Evolutionary conservation across 352 stramenopile species (phyloP).

Genomic region (Phytophthora citrophthora): DNA sequence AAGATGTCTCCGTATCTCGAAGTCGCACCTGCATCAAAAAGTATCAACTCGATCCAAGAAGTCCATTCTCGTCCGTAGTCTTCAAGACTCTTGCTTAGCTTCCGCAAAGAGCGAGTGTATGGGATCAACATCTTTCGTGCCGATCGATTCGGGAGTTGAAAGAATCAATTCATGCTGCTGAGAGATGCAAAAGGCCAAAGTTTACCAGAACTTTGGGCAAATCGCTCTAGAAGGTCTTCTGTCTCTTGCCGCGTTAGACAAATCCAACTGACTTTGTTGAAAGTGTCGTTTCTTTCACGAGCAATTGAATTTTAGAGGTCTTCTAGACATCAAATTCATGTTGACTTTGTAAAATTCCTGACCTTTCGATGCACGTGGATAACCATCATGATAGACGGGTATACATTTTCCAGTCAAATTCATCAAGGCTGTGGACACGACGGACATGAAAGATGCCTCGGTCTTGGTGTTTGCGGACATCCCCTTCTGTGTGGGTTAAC

Average conservation of each 20-base stretch:
- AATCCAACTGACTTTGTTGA: constrained; percentile 13
- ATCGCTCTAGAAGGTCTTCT: constrained; percentile 18
- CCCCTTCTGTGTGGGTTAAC: constrained; percentile 8
- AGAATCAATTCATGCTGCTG: constrained; percentile 1
- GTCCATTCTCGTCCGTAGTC: not conserved
- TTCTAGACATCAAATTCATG: not conserved
- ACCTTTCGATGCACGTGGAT: constrained; percentile 4
- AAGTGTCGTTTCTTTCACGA: constrained; percentile 16
- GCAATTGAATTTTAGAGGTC: constrained; percentile 21
- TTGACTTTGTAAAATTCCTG: constrained; percentile 1
- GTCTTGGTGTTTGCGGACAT: constrained; percentile 7
- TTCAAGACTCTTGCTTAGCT: not conserved
- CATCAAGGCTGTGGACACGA: constrained; percentile 4
- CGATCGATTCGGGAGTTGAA: constrained; percentile 2
- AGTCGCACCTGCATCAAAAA: constrained; percentile 13
- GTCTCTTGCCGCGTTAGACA: no score
- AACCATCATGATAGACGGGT: constrained; percentile 15
- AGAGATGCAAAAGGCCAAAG: not conserved
- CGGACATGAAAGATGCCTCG: not conserved
- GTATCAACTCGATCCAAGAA: not conserved
- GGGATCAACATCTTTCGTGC: constrained; percentile 3
- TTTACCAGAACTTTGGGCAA: constrained; percentile 21
- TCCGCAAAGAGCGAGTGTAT: not conserved
- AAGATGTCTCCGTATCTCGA: constrained; percentile 30
- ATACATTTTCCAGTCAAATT: constrained; percentile 14